A percentile compares a stretch with the other conserved stretches of the same genome.
Evolutionary conservation across 169 alveolate genomes (phyloP).

Genomic region (Eimeria maxima): DNA sequence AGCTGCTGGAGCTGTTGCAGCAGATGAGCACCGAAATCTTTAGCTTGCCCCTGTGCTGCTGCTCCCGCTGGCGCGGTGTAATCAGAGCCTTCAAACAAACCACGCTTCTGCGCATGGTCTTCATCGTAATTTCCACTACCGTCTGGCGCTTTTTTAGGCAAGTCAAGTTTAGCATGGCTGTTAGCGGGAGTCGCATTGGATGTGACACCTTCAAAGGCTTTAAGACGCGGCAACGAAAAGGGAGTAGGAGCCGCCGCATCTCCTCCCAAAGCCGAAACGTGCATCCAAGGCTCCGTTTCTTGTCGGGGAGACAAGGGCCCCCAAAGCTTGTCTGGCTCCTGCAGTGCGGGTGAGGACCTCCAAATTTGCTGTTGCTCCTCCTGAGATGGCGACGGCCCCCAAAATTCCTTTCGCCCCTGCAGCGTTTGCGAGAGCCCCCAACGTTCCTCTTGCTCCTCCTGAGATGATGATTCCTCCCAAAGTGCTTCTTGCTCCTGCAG

Average conservation of each 20-base stretch:
- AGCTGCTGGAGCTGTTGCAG: constrained; percentile 5
- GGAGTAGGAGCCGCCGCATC: too few species aligned
- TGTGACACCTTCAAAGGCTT: too few species aligned
- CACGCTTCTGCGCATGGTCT: background rate
- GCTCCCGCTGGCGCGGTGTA: background rate
- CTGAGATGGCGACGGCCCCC: background rate
- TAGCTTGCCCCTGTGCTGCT: background rate
- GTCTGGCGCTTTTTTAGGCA: background rate
- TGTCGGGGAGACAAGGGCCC: too few species aligned
- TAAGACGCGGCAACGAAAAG: too few species aligned
- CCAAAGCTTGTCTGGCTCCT: background rate
- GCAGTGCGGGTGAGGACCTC: background rate
- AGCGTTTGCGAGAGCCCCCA: background rate
- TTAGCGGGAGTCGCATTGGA: too few species aligned
- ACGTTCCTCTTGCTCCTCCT: background rate
- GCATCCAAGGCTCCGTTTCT: too few species aligned
- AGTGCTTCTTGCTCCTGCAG: background rate
- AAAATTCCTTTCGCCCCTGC: background rate
- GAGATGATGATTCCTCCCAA: background rate
- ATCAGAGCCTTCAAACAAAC: background rate
- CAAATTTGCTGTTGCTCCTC: background rate
- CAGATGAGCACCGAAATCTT: background rate
- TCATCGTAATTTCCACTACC: background rate
- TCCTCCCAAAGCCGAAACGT: too few species aligned
- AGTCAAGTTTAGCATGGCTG: too few species aligned